These are phyloP conservation scores for Phialemonium atrogriseum DNA, from an alignment of 2,329 filamentous ascomycete genomes.

Conservation along the genomic window DNA sequence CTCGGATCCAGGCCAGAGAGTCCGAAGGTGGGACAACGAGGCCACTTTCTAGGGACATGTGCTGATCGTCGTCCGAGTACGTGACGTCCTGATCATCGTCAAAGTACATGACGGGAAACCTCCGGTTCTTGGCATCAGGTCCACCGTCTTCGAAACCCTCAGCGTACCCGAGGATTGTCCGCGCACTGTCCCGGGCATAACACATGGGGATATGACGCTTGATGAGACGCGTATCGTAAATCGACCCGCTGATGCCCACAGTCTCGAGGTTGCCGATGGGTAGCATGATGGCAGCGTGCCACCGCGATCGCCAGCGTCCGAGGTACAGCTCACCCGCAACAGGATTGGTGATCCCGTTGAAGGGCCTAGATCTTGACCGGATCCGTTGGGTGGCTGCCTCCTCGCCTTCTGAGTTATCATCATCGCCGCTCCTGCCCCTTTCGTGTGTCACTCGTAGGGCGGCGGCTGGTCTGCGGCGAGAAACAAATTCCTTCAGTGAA, in stretches of 20 bases:
- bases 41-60: no score
- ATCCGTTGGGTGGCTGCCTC: no score
- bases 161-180: conserved; percentile 25
- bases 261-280: conserved; percentile 23
- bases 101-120: conserved; percentile 31
- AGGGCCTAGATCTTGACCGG: no score
- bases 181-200: conserved; percentile 19
- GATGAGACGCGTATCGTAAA: conserved; percentile 22
- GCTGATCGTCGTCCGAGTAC: no score
- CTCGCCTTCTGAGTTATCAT: no score
- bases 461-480: no score
- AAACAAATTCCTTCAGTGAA: no score
- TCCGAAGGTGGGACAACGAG: no score
- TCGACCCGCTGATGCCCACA: conserved; percentile 18
- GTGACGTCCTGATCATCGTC: no score
- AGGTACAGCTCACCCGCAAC: conserved; percentile 25
- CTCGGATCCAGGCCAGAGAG: no score
- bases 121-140: conserved; percentile 20
- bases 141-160: conserved; percentile 26
- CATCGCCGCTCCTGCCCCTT: no score
- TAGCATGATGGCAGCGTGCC: conserved; percentile 27
- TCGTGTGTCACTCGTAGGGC: no score
- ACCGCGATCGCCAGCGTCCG: conserved; percentile 19
- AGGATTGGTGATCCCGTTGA: conserved; percentile 19
- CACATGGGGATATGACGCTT: conserved; percentile 22